Evolutionary conservation across 2,329 filamentous ascomycete genomes (phyloP), one percentile per base, ranked within the genome.

Genomic region (Scytalidium sp.): DNA sequence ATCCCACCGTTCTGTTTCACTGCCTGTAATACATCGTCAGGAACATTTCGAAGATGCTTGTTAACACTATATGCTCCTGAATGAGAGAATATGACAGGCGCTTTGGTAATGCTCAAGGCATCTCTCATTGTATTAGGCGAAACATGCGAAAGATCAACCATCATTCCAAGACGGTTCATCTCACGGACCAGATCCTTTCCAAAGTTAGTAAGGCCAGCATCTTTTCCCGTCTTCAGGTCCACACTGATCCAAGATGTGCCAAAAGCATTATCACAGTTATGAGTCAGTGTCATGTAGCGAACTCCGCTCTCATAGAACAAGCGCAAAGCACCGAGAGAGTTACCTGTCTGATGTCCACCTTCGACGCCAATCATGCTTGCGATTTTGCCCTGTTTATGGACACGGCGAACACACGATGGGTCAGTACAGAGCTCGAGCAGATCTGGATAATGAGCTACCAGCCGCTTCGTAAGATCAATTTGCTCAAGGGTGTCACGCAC

Each of bases 101-200:
- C 81, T 43, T 72, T 64, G 7, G 67, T 67, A 0, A 69, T 20
- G 2, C 68, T 68, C 1, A 88, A 70, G 0, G 81, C 79, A 59
- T 86, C 78, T 9, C 75, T 72, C 81, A 85, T 85, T 0, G 84
- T 86, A 49, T 82, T 76, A 25, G 73, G 68, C 50, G 75, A 81
- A 13, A 83, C 79, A 61, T 88, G 85, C 5, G 78, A 73, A 32
- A 88, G 73, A 61, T 88, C 85, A 27, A 87, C 76, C 5, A 88
- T 74, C 79, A 88, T 85, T 1, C 84, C 84, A 0, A 88, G 66
- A 3, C 84, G 72, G 59, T 87, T 88, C 82, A 88, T 86, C 63
- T 87, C 84, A 9, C 68, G 69, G 20, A 88, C 72, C 2, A 86
- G 64, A 3, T 71, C 66, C 42, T 73, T 72, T 1, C 84, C 84